Base-by-base conservation (phyloP, 805 yeast genomes). In the Zygotorulaspora chibaensis region DNA sequence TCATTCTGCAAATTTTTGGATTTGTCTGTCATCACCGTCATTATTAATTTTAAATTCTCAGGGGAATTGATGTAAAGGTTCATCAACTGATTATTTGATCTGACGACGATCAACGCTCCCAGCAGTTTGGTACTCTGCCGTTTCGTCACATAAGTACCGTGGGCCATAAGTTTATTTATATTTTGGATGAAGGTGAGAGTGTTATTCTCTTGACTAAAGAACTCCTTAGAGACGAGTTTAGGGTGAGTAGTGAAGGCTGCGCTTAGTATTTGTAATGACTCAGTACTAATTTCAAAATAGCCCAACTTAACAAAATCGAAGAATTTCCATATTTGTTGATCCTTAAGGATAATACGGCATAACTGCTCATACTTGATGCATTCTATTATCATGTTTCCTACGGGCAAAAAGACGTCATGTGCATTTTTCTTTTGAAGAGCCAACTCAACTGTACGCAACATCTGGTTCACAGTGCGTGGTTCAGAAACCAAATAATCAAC, bases 221-320 rank as follows among this genome's bases (percentile, higher is more conserved):
- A 91, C 43, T 80, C 87, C 4, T 58, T 59, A 4, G 84, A 70
- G 0, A 85, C 87, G 23, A 83, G 63, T 52, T 75, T 76, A 51
- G 83, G 82, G 68, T 88, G 95, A 3, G 70, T 58, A 0, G 89
- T 80, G 39, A 93, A 70, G 30, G 86, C 68, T 50, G 83, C 91
- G 54, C 72, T 77, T 56, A 85, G 68, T 1, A 96, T 87, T 43
- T 83, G 80, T 65, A 91, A 86, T 1, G 96, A 80, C 61, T 89
- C 96, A 0, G 96, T 87, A 46, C 96, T 88, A 17, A 86, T 79
- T 67, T 93, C 98, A 69, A 93, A 93, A 25, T 84, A 80, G 3
- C 83, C 83, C 31, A 76, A 72, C 54, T 81, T 83, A 33, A 87
- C 86, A 62, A 85, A 87, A 37, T 77, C 79, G 66, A 93, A 91